Conservation (phyloP, 176 grass and related monocot genomes). For the Hsuehochloa calcarea region DNA sequence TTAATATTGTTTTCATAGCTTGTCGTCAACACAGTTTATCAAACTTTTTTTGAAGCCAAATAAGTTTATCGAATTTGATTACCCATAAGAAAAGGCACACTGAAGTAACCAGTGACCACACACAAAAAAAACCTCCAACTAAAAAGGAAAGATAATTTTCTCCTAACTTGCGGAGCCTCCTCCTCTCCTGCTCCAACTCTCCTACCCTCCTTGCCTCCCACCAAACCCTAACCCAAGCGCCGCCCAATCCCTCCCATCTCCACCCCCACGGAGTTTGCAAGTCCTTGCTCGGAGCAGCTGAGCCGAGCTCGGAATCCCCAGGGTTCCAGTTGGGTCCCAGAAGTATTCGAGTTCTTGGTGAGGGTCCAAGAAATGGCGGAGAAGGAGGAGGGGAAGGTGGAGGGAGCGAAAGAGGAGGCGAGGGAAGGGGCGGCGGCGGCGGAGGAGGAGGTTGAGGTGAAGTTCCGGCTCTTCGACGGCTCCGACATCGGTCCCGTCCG, state of each 20-base stretch:
- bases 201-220: conserved; percentile 19
- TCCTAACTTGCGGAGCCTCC: conserved; percentile 3
- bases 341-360: conserved; percentile 10
- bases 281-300: not conserved
- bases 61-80: not conserved
- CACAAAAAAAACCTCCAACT: not conserved
- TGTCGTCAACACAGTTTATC: not conserved
- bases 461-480: conserved; percentile 74
- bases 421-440: conserved; percentile 5
- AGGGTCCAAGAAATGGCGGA: conserved; percentile 44
- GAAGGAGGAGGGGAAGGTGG: conserved; percentile 31
- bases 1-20: not conserved
- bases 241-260: conserved; percentile 14
- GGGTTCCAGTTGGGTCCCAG: not conserved
- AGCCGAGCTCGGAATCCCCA: not conserved
- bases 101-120: not conserved
- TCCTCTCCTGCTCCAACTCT: conserved; percentile 1
- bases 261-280: not conserved
- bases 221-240: conserved; percentile 49
- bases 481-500: conserved; percentile 67
- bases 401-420: conserved; percentile 20
- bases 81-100: not conserved
- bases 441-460: conserved; percentile 62
- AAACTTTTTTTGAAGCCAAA: not conserved
- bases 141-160: conserved; percentile 10